Base-by-base conservation (phyloP, 805 yeast species). In the Ogataea siamensis region DNA sequence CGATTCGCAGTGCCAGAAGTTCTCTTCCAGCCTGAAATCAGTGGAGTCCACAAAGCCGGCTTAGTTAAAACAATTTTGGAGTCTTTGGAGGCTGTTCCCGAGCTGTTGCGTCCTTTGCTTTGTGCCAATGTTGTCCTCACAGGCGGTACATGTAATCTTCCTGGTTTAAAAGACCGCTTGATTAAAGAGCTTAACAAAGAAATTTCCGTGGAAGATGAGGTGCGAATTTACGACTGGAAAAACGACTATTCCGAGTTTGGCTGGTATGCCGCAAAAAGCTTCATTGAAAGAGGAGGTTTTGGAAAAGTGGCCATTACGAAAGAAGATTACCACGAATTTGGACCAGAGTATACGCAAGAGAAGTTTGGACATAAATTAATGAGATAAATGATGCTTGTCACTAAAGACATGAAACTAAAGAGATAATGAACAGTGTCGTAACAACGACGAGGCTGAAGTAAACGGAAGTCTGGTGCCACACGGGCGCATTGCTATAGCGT, bases 1-100 rank as follows among this genome's bases (percentile, higher is more conserved):
- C 63, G 96, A 40, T 91, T 93, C 60, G 72, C 86, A 2, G 76
- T 85, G 2, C 96, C 98, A 0, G 99, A 93, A 55, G 68, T 86
- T 1, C 67, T 85, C 23, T 89, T 87, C 60, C 88, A 83, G 50
- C 99, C 99, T 0, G 85, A 80, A 43, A 79, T 86, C 39, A 71
- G 85, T 1, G 87, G 86, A 10, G 67, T 91, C 21, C 74, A 80
- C 47, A 81, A 88, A 49, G 79, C 91, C 0, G 97, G 96, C 10
- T 61, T 94, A 14, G 73, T 83, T 0, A 83, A 78, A 42, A 69
- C 83, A 0, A 74, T 87, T 2, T 74, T 81, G 28, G 87, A 86
- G 43, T 67, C 85, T 19, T 67, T 93, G 5, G 68, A 74, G 53
- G 66, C 79, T 11, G 71, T 85, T 22, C 96, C 97, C 0, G 87